phyloP scores from a whole-genome alignment of 306 rosid species.

The Dalbergia oliveri region DNA sequence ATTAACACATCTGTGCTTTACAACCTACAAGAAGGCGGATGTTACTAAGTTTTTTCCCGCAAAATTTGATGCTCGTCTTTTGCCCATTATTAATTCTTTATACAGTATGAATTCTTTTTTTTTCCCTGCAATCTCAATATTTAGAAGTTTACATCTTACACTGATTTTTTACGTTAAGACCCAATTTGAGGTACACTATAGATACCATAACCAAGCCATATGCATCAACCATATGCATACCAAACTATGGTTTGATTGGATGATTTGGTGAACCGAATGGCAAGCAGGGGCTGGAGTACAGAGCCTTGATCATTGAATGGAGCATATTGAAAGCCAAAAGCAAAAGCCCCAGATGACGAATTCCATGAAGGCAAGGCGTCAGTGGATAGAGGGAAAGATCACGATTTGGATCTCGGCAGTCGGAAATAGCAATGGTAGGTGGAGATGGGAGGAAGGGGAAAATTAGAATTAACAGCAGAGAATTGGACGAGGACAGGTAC shows the following conservation, averaged over 20 bases:
- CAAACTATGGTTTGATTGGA: constrained; percentile 42
- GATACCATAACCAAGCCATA: no score
- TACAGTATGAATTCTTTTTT: neutral
- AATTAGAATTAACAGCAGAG: no score
- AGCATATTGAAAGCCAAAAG: constrained; percentile 10
- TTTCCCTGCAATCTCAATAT: neutral
- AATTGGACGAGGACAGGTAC: no score
- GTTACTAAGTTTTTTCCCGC: neutral
- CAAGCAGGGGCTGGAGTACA: constrained; percentile 20
- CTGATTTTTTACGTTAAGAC: neutral
- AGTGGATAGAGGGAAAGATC: neutral
- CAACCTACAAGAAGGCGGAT: neutral
- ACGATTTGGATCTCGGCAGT: neutral
- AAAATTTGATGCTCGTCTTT: neutral
- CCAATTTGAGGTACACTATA: neutral
- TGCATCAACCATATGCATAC: no score
- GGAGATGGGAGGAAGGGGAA: no score
- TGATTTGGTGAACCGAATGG: constrained; percentile 37
- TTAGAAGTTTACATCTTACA: neutral
- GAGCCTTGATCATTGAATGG: neutral
- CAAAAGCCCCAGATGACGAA: constrained; percentile 29
- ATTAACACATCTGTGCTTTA: no score
- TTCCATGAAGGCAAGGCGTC: neutral
- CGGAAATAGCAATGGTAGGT: neutral
- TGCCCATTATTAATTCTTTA: constrained; percentile 12